Evolutionary conservation across 768 basidiomycete genomes (phyloP).

Genomic region (Pisolithus microcarpus): DNA sequence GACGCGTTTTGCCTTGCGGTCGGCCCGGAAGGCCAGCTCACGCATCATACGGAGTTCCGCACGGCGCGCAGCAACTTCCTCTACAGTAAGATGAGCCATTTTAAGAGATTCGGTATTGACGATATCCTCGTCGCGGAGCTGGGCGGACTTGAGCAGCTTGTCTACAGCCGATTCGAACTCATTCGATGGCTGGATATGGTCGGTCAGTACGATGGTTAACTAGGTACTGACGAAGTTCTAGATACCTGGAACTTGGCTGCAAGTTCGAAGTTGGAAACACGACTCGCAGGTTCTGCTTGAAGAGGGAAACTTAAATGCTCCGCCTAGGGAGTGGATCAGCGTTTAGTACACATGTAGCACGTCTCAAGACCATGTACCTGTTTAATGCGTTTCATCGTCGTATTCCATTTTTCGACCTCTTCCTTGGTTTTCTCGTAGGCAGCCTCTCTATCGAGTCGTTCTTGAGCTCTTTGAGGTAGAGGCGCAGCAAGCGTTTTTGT

Average conservation of each 20-base stretch:
- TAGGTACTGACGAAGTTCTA: background rate
- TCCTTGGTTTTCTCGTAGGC: slow-evolving; percentile 91
- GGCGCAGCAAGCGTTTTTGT: slow-evolving; percentile 69
- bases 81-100: slow-evolving; percentile 73
- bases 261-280: slow-evolving; percentile 66
- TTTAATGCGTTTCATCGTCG: slow-evolving; percentile 85
- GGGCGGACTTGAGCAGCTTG: slow-evolving; percentile 70
- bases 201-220: background rate
- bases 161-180: slow-evolving; percentile 82
- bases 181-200: slow-evolving; percentile 58
- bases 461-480: slow-evolving; percentile 78
- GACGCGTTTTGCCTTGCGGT: slow-evolving; percentile 81
- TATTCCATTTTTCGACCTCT: slow-evolving; percentile 91
- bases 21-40: slow-evolving; percentile 90
- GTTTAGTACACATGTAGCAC: background rate
- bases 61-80: slow-evolving; percentile 79
- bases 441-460: slow-evolving; percentile 85
- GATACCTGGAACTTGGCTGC: slow-evolving; percentile 78
- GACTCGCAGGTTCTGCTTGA: slow-evolving; percentile 50
- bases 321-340: slow-evolving; percentile 39
- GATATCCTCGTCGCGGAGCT: slow-evolving; percentile 79
- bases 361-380: slow-evolving; percentile 44
- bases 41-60: slow-evolving; percentile 82
- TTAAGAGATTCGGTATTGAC: slow-evolving; percentile 73
- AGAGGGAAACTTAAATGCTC: slow-evolving; percentile 85